Conservation (phyloP, 2,329 filamentous ascomycete genomes). For the Shiraia sp. region DNA sequence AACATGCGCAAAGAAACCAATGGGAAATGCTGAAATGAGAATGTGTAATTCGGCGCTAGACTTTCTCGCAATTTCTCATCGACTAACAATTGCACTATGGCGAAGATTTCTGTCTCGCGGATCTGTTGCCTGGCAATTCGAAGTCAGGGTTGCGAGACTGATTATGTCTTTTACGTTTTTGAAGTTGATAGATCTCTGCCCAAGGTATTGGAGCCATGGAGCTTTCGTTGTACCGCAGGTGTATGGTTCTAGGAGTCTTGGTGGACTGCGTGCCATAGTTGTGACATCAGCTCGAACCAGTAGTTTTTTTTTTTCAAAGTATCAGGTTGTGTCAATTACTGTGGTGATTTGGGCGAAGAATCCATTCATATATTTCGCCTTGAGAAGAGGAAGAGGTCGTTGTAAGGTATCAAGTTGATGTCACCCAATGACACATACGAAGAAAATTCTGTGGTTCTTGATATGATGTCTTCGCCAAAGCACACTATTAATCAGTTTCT, state of each 20-base stretch:
- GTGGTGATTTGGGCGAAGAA: not conserved
- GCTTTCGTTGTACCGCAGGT: slow-evolving; percentile 5
- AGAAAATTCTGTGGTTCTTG: not conserved
- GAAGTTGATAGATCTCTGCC: slow-evolving; percentile 2
- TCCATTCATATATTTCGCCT: not conserved
- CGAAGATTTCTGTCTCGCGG: slow-evolving; percentile 13
- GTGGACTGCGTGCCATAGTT: not conserved
- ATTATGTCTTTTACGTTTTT: not conserved
- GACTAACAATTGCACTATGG: slow-evolving; percentile 5
- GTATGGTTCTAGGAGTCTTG: not conserved
- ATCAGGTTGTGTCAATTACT: not conserved
- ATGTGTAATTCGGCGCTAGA: slow-evolving; percentile 8
- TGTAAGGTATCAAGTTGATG: not conserved
- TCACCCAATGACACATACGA: not conserved
- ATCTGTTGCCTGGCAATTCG: slow-evolving; percentile 7
- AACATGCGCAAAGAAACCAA: slow-evolving; percentile 13
- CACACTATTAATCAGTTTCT: slow-evolving; percentile 7
- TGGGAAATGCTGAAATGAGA: slow-evolving; percentile 13
- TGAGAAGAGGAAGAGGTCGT: not conserved
- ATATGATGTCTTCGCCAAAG: slow-evolving; percentile 22
- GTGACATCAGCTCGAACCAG: not conserved
- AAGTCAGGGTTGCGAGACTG: slow-evolving; percentile 6
- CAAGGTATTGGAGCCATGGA: slow-evolving; percentile 11
- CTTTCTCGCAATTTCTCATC: not conserved
- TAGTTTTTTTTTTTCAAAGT: not conserved